A percentile compares a stretch with the other conserved stretches of the same genome.
phyloP scores from a whole-genome alignment of 1,284 basidiomycete species.

The Pyrrhoderma lamaoense region DNA sequence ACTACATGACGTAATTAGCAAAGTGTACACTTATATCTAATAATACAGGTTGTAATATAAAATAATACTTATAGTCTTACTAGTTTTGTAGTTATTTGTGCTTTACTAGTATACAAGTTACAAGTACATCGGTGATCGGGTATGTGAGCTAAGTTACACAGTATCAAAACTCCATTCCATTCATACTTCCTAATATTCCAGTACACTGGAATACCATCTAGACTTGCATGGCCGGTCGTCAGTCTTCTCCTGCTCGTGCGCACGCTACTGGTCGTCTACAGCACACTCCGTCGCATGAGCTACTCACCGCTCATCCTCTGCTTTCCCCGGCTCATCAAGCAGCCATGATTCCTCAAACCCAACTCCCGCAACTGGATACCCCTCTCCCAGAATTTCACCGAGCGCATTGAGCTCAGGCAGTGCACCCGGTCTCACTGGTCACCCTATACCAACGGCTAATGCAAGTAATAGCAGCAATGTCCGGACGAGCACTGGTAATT shows the following conservation, averaged over 20 bases:
- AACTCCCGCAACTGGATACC: constrained; percentile 17
- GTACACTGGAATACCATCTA: too few species aligned
- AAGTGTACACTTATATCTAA: too few species aligned
- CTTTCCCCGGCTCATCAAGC: constrained; percentile 35
- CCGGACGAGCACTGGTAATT: background rate
- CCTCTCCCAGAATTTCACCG: background rate
- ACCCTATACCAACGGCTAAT: constrained; percentile 26
- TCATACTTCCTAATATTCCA: too few species aligned
- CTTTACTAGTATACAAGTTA: too few species aligned
- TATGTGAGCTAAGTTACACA: too few species aligned
- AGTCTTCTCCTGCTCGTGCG: constrained; percentile 43
- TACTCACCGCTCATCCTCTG: constrained; percentile 54
- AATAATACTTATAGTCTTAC: too few species aligned
- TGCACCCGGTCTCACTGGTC: background rate
- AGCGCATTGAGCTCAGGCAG: background rate
- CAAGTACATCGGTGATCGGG: too few species aligned
- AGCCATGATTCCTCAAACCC: constrained; percentile 20
- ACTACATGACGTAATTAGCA: too few species aligned
- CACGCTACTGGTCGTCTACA: constrained; percentile 23
- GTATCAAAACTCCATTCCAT: too few species aligned
- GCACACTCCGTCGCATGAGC: constrained; percentile 45
- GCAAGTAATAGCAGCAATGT: constrained; percentile 32
- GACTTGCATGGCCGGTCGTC: too few species aligned
- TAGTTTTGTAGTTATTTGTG: too few species aligned
- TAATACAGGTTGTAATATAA: too few species aligned